phyloP scores from a whole-genome alignment of 805 yeast genomes.

The Kodamaea laetipori region DNA sequence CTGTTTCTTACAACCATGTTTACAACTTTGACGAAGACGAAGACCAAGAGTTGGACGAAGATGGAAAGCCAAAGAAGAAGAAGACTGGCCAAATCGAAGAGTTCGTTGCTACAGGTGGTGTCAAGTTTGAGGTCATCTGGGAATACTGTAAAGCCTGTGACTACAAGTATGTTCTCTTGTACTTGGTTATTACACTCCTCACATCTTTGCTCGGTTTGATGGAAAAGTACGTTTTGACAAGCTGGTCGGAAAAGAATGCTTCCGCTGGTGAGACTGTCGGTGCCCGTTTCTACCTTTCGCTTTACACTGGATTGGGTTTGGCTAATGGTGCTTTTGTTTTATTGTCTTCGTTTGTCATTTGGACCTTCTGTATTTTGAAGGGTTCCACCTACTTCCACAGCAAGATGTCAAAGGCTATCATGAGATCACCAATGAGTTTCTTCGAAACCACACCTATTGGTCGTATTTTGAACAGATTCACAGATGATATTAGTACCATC shows the following conservation, averaged over 20 bases:
- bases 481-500: constrained; percentile 60
- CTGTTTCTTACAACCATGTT: constrained; percentile 26
- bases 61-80: constrained; percentile 11
- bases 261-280: constrained; percentile 43
- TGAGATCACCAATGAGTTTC: constrained; percentile 64
- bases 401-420: constrained; percentile 54
- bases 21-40: constrained; percentile 24
- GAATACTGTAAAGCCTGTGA: constrained; percentile 61
- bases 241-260: constrained; percentile 63
- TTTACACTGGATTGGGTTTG: constrained; percentile 60
- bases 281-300: constrained; percentile 48
- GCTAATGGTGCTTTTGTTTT: constrained; percentile 51
- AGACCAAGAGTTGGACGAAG: constrained; percentile 14
- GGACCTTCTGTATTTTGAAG: constrained; percentile 55
- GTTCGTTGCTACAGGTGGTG: constrained; percentile 59
- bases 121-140: constrained; percentile 52
- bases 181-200: constrained; percentile 41
- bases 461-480: constrained; percentile 63
- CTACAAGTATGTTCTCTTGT: constrained; percentile 27
- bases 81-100: constrained; percentile 25
- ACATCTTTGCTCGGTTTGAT: constrained; percentile 36
- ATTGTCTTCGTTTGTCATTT: constrained; percentile 48
- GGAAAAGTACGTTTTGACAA: constrained; percentile 65
- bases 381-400: constrained; percentile 60
- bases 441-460: constrained; percentile 74